Base-by-base conservation (phyloP, 768 basidiomycete genomes). In the Mycena leptocephala region DNA sequence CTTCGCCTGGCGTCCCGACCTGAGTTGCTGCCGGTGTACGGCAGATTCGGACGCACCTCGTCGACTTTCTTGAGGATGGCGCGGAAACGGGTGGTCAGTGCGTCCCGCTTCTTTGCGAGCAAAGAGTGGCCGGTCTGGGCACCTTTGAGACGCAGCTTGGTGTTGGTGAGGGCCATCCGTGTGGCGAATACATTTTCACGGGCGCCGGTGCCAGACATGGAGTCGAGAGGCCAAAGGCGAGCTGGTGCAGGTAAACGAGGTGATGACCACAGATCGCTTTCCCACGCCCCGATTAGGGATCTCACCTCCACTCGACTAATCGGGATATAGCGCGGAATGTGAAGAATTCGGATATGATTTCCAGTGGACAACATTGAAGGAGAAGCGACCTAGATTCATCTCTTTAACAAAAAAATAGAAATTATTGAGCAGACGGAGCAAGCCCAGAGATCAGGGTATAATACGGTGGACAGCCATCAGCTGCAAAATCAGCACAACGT, bases 41-140 rank as follows among this genome's bases (percentile, higher is more conserved):
- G 46, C 5, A 72, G 28, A n/a, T n/a, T n/a, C n/a, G 37, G 24
- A 75, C 86, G 78, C 79, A 97, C 97, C 89, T 99, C 98, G 82
- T 99, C 97, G n/a, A 99, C 98, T 86, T 98, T 99, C 84, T 89
- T 93, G 75, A 99, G 88, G 83, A 99, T 99, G 33, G 95, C 92
- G 72, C 98, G 91, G 88, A 99, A 99, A 81, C 98, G 90, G 43
- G 96, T 96, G 37, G 95, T 98, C 79, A 99, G 88, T 62, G 98
- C 98, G 89, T 99, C 98, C 70, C 97, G 92, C 88, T 99, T 99
- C 92, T 99, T 99, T 32, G 98, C 97, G 30, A 99, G 90, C 26
- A 99, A 88, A 0, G 96, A 97, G 84, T 99, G 98, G 33, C 98
- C 97, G 0, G 96, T 98, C 85, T 97, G 96, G 8, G 97, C 97